Conservation (phyloP, 2,329 filamentous ascomycete genomes). For the Pseudocercospora musae region DNA sequence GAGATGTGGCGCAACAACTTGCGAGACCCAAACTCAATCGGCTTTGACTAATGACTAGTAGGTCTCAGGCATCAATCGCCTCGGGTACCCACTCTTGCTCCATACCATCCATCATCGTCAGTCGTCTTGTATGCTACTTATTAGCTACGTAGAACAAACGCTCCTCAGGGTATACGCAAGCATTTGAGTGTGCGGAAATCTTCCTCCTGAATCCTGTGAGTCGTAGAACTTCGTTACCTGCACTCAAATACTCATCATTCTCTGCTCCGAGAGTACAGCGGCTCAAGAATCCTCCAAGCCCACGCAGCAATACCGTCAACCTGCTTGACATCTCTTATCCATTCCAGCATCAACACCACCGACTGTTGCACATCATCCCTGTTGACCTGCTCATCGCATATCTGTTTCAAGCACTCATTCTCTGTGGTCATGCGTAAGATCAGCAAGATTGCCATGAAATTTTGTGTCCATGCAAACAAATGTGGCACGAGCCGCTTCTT, state of each 20-base stretch:
- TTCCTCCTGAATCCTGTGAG: neutral
- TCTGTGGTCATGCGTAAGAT: slow-evolving; percentile 55
- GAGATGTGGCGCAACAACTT: neutral
- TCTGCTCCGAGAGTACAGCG: slow-evolving; percentile 37
- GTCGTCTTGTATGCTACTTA: neutral
- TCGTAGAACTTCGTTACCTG: neutral
- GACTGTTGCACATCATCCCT: slow-evolving; percentile 50
- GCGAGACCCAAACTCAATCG: neutral
- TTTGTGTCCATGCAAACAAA: slow-evolving; percentile 61
- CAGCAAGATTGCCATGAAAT: slow-evolving; percentile 57
- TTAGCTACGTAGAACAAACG: neutral
- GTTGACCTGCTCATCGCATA: slow-evolving; percentile 51
- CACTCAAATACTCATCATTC: neutral
- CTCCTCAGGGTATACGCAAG: neutral
- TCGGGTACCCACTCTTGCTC: neutral
- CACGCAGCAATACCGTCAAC: slow-evolving; percentile 55
- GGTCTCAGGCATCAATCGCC: neutral
- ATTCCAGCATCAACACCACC: slow-evolving; percentile 54
- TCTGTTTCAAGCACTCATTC: slow-evolving; percentile 50
- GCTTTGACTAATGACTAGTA: neutral
- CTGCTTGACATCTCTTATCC: slow-evolving; percentile 57
- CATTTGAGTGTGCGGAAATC: neutral
- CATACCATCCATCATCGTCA: neutral
- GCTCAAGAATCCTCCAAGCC: slow-evolving; percentile 53
- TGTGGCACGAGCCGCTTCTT: slow-evolving; percentile 59